Evolutionary conservation across 1,139 yeast genomes (phyloP).

Genomic region (Kurtzmaniella natalensis): DNA sequence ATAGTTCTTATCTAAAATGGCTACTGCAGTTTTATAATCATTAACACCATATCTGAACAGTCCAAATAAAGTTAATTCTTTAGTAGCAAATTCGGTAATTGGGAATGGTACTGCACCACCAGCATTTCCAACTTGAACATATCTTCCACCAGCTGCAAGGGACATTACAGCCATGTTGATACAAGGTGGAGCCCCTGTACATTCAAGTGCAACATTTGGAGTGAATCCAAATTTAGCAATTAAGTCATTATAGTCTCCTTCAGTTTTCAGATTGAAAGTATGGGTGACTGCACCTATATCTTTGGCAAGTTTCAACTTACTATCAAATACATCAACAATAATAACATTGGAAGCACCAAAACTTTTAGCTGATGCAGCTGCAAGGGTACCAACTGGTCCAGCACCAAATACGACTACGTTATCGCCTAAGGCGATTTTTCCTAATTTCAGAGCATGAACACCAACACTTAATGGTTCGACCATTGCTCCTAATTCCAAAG

Average conservation of each 20-base stretch:
- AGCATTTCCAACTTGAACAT: slow-evolving; percentile 78
- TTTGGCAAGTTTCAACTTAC: slow-evolving; percentile 56
- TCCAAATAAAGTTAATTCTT: slow-evolving; percentile 69
- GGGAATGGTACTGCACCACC: slow-evolving; percentile 66
- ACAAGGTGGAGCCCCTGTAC: slow-evolving; percentile 71
- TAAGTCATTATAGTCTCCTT: slow-evolving; percentile 26
- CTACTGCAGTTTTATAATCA: slow-evolving; percentile 74
- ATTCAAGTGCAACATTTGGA: slow-evolving; percentile 64
- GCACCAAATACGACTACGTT: slow-evolving; percentile 82
- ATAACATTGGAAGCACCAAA: slow-evolving; percentile 75
- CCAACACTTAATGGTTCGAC: slow-evolving; percentile 88
- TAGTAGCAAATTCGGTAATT: slow-evolving; percentile 63
- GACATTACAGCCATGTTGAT: slow-evolving; percentile 59
- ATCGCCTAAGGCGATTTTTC: slow-evolving; percentile 68
- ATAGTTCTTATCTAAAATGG: slow-evolving; percentile 56
- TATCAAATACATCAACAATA: slow-evolving; percentile 60
- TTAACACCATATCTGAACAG: slow-evolving; percentile 79
- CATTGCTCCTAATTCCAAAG: slow-evolving; percentile 82
- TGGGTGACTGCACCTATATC: slow-evolving; percentile 57
- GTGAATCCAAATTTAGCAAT: slow-evolving; percentile 39
- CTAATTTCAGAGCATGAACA: slow-evolving; percentile 73
- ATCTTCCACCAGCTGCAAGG: slow-evolving; percentile 58
- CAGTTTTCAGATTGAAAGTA: slow-evolving; percentile 50
- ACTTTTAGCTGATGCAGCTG: slow-evolving; percentile 74
- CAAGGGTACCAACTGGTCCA: slow-evolving; percentile 85